A percentile compares a stretch with the other conserved stretches of the same genome.
phyloP scores from a whole-genome alignment of 169 alveolate genomes.

The Cryptosporidium baileyi region DNA sequence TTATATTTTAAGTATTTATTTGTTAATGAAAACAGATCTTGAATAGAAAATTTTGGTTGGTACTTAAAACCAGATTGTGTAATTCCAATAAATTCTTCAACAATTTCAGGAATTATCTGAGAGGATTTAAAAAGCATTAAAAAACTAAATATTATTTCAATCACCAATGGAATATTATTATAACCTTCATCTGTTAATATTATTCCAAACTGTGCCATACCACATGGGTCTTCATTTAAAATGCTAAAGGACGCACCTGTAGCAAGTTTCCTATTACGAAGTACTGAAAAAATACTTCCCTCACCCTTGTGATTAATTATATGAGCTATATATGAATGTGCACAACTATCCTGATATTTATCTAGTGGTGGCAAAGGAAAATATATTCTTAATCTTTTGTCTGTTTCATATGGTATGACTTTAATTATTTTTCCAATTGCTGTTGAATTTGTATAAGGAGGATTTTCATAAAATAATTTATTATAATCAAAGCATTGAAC shows the following conservation, averaged over 20 bases:
- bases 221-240: constrained; percentile 55
- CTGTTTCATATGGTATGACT: constrained; percentile 46
- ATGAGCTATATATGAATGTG: constrained; percentile 28
- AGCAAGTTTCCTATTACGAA: constrained; percentile 26
- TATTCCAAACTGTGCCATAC: constrained; percentile 32
- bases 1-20: constrained; percentile 29
- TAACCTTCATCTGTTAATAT: constrained; percentile 46
- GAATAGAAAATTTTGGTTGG: constrained; percentile 29
- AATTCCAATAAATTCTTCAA: constrained; percentile 28
- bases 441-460: constrained; percentile 40
- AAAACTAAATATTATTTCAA: constrained; percentile 23
- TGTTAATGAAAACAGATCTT: constrained; percentile 33
- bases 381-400: constrained; percentile 35
- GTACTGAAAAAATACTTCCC: constrained; percentile 38
- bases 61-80: constrained; percentile 13
- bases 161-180: not conserved
- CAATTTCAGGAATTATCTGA: constrained; percentile 43
- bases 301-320: constrained; percentile 42
- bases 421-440: constrained; percentile 16
- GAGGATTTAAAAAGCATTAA: constrained; percentile 8
- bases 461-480: constrained; percentile 9
- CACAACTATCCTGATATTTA: constrained; percentile 27
- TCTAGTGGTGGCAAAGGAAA: constrained; percentile 60
- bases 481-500: constrained; percentile 23
- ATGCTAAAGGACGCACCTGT: constrained; percentile 47